Conservation (phyloP, 805 yeast species). For the Suhomyces canberraensis region DNA sequence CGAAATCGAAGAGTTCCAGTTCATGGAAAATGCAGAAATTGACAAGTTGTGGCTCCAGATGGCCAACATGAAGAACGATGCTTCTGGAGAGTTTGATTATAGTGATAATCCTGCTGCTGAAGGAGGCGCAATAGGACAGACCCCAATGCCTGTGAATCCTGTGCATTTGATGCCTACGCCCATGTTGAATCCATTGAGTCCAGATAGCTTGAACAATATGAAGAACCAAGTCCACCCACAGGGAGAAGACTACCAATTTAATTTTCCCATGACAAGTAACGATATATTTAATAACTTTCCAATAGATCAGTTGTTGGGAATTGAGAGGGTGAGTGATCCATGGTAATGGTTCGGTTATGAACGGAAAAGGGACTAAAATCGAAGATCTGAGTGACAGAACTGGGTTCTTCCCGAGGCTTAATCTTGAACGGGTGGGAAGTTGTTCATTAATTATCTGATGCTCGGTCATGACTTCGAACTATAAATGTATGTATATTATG, state of each 20-base stretch:
- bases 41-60: constrained; percentile 38
- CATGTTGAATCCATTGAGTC: constrained; percentile 4
- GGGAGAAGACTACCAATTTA: neutral
- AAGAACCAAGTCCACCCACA: neutral
- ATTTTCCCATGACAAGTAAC: constrained; percentile 2
- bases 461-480: no score
- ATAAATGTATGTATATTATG: no score
- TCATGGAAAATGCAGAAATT: constrained; percentile 27
- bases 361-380: no score
- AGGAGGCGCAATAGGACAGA: neutral
- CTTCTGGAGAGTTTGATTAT: neutral
- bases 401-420: no score
- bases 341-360: constrained; percentile 2
- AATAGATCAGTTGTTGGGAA: constrained; percentile 6
- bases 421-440: no score
- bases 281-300: constrained; percentile 7
- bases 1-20: constrained; percentile 14
- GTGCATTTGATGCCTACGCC: neutral
- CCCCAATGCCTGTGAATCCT: neutral
- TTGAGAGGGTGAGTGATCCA: constrained; percentile 2
- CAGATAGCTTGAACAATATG: constrained; percentile 4
- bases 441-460: no score
- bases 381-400: no score
- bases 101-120: neutral
- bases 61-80: constrained; percentile 20